phyloP scores from a whole-genome alignment of 345 rosid genomes.

The Lepidium africanum region DNA sequence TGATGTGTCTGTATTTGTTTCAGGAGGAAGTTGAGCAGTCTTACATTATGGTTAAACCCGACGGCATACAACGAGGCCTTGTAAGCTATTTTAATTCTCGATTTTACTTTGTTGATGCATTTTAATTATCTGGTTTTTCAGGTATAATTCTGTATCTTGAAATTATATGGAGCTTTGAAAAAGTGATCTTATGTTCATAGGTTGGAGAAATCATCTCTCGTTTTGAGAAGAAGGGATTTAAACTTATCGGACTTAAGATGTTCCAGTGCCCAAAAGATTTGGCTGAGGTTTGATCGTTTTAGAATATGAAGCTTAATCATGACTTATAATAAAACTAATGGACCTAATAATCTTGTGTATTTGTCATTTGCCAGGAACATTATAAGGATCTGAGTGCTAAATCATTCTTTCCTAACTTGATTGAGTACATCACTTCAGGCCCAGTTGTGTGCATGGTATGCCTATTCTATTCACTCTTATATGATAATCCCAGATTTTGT shows the following conservation, averaged over 20 bases:
- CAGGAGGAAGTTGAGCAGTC: constrained; percentile 65
- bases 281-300: constrained; percentile 64
- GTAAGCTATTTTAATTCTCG: constrained; percentile 34
- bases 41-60: constrained; percentile 93
- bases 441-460: constrained; percentile 96
- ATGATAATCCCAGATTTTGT: neutral
- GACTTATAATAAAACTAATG: neutral
- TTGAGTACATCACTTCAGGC: constrained; percentile 85
- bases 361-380: constrained; percentile 55
- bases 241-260: constrained; percentile 78
- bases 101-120: neutral
- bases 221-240: constrained; percentile 94
- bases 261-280: constrained; percentile 73
- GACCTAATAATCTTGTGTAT: neutral
- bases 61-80: constrained; percentile 90
- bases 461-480: neutral
- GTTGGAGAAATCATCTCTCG: constrained; percentile 95
- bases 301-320: neutral
- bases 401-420: constrained; percentile 77
- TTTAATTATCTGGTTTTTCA: neutral
- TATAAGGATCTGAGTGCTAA: constrained; percentile 83
- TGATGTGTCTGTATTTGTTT: constrained; percentile 3
- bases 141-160: neutral
- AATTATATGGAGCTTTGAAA: neutral
- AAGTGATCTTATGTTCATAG: constrained; percentile 28